Percentiles rank a stretch among this genome's conserved stretches.
phyloP scores from a whole-genome alignment of 2,329 filamentous ascomycete genomes.

The Colletotrichum graminicola region DNA sequence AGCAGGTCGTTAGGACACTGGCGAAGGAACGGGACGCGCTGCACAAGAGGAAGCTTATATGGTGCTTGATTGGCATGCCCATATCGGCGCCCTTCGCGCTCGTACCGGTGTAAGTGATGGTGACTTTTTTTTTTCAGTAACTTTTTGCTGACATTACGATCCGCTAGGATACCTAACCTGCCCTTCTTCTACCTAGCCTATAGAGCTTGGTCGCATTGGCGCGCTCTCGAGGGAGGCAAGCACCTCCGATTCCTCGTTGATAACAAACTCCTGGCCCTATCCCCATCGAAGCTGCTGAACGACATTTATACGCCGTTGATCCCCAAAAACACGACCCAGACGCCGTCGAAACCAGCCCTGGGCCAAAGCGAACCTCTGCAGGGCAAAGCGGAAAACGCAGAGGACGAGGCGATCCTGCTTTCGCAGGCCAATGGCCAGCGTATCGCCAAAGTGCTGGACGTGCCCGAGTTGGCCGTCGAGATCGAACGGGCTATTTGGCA shows the following conservation, averaged over 20 bases:
- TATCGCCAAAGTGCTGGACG: constrained; percentile 71
- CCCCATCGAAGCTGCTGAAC: constrained; percentile 78
- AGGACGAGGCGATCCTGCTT: constrained; percentile 57
- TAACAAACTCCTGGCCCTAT: constrained; percentile 75
- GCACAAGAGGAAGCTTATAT: constrained; percentile 82
- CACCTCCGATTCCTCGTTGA: constrained; percentile 86
- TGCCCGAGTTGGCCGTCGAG: constrained; percentile 79
- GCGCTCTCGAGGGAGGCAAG: constrained; percentile 85
- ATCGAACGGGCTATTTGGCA: constrained; percentile 83
- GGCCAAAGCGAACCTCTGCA: constrained; percentile 44
- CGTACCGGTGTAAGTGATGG: constrained; percentile 80
- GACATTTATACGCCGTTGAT: constrained; percentile 73
- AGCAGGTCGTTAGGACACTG: constrained; percentile 74
- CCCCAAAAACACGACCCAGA: constrained; percentile 50
- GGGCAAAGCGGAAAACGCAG: constrained; percentile 41
- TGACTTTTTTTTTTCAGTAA: not conserved
- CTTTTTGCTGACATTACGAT: constrained; percentile 15
- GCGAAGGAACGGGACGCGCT: constrained; percentile 84
- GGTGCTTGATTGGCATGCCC: constrained; percentile 86
- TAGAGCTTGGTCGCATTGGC: constrained; percentile 91
- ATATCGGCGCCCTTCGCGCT: constrained; percentile 85
- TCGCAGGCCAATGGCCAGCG: constrained; percentile 66
- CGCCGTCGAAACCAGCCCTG: constrained; percentile 45
- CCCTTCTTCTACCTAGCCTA: constrained; percentile 97
- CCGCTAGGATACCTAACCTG: constrained; percentile 83